These are phyloP conservation scores for Ammopiptanthus mongolicus DNA, from an alignment of 306 rosid species.

Conservation along the genomic window DNA sequence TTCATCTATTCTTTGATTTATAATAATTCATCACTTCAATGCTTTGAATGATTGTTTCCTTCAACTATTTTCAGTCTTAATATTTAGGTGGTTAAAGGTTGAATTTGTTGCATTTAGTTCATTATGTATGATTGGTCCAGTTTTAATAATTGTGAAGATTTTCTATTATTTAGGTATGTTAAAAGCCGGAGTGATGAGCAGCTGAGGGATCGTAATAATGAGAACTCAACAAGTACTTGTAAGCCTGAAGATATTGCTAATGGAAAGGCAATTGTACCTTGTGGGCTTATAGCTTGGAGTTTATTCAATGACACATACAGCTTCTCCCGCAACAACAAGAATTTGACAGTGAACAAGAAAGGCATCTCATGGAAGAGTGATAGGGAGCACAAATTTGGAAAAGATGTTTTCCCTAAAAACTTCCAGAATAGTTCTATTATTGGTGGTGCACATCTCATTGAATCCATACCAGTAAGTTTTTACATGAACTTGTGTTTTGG, in stretches of 20 bases:
- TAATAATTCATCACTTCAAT: neutral
- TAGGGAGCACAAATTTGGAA: constrained; percentile 82
- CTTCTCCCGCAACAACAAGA: constrained; percentile 34
- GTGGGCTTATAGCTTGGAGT: constrained; percentile 98
- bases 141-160: constrained; percentile 2
- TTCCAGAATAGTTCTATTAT: constrained; percentile 51
- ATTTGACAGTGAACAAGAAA: constrained; percentile 51
- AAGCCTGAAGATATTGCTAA: constrained; percentile 55
- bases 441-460: constrained; percentile 47
- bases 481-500: constrained; percentile 1
- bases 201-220: constrained; percentile 27
- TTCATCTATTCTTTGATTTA: neutral
- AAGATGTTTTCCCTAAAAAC: constrained; percentile 63
- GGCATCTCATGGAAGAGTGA: constrained; percentile 89
- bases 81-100: neutral
- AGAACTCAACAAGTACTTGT: constrained; percentile 30
- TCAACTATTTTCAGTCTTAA: neutral
- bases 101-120: neutral
- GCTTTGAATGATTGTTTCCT: neutral
- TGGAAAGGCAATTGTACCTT: constrained; percentile 57
- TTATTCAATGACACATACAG: constrained; percentile 78
- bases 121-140: neutral
- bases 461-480: constrained; percentile 50
- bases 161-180: constrained; percentile 54
- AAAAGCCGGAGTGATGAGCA: constrained; percentile 86